Evolutionary conservation across 345 rosid genomes (phyloP).

Genomic region (Gynandropsis gynandra): DNA sequence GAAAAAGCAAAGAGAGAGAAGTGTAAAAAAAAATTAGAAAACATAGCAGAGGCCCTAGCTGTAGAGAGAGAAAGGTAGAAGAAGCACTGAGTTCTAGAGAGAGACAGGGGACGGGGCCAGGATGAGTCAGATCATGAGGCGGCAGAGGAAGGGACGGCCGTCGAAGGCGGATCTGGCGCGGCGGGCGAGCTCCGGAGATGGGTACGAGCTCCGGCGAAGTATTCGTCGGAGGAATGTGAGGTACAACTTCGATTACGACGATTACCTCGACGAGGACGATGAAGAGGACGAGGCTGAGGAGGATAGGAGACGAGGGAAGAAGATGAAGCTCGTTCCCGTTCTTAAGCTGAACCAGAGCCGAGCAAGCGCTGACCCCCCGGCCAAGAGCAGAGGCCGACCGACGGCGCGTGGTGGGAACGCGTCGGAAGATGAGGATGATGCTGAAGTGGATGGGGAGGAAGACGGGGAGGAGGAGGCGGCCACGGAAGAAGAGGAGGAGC

Average conservation of each 20-base stretch:
- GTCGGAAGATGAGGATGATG: conserved; percentile 29
- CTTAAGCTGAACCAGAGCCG: conserved; percentile 56
- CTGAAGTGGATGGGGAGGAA: conserved; percentile 25
- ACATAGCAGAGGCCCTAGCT: conserved; percentile 30
- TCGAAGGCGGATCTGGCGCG: conserved; percentile 85
- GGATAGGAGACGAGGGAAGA: conserved; percentile 65
- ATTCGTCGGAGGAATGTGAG: conserved; percentile 72
- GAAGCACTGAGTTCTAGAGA: conserved; percentile 23
- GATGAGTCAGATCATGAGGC: conserved; percentile 89
- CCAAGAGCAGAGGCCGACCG: conserved; percentile 14
- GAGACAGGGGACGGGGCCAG: conserved; percentile 11
- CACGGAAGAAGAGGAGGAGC: conserved; percentile 27
- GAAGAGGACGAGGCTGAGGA: conserved; percentile 47
- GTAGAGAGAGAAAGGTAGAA: conserved; percentile 31
- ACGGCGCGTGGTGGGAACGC: conserved; percentile 29
- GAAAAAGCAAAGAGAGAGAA: conserved; percentile 19
- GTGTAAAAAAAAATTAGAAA: conserved; percentile 13
- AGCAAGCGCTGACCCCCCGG: conserved; percentile 25
- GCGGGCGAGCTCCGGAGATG: conserved; percentile 28
- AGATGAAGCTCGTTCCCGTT: conserved; percentile 61
- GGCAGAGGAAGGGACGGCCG: conserved; percentile 95
- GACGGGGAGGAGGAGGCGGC: conserved; percentile 33
- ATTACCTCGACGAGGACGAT: conserved; percentile 53
- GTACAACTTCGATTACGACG: conserved; percentile 74
- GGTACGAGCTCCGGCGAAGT: conserved; percentile 51